Evolutionary conservation across 2,329 filamentous ascomycete genomes (phyloP).

Genomic region (Colletotrichum filicis): DNA sequence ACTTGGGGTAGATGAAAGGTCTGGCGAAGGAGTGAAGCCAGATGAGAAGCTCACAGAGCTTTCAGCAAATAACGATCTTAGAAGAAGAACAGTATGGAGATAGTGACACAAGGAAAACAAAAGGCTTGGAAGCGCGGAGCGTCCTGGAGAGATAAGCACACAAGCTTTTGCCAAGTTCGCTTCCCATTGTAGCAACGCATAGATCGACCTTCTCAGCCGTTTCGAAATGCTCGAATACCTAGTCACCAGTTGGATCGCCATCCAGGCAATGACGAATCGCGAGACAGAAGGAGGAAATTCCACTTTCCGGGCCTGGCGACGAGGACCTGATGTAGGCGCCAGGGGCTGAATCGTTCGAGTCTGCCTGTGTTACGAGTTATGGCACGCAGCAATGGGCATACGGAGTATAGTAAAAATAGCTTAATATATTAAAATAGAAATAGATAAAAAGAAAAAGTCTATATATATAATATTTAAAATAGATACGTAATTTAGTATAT

Average conservation of each 20-base stretch:
- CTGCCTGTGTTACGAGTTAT: too few relatives aligned
- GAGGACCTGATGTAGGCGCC: not conserved
- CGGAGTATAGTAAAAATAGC: too few relatives aligned
- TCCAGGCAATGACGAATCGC: slow-evolving; percentile 11
- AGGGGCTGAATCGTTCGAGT: not conserved
- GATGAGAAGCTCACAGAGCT: slow-evolving; percentile 30
- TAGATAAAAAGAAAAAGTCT: too few relatives aligned
- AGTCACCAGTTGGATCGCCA: slow-evolving; percentile 9
- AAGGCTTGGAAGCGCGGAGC: slow-evolving; percentile 2
- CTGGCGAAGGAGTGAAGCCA: slow-evolving; percentile 36
- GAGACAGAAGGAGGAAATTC: not conserved
- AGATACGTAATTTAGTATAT: too few relatives aligned
- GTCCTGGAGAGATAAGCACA: slow-evolving; percentile 24
- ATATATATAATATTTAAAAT: too few relatives aligned
- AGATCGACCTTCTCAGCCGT: slow-evolving; percentile 20
- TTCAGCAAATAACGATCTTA: not conserved
- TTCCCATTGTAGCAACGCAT: slow-evolving; percentile 21
- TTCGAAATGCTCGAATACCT: slow-evolving; percentile 21
- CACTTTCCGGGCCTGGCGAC: not conserved
- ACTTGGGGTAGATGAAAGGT: slow-evolving; percentile 14
- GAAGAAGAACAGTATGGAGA: not conserved
- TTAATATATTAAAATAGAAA: too few relatives aligned
- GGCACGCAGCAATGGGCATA: too few relatives aligned
- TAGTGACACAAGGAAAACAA: not conserved
- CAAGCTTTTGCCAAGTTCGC: slow-evolving; percentile 35